phyloP scores from a whole-genome alignment of 345 rosid genomes.

The Erucastrum elatum region DNA sequence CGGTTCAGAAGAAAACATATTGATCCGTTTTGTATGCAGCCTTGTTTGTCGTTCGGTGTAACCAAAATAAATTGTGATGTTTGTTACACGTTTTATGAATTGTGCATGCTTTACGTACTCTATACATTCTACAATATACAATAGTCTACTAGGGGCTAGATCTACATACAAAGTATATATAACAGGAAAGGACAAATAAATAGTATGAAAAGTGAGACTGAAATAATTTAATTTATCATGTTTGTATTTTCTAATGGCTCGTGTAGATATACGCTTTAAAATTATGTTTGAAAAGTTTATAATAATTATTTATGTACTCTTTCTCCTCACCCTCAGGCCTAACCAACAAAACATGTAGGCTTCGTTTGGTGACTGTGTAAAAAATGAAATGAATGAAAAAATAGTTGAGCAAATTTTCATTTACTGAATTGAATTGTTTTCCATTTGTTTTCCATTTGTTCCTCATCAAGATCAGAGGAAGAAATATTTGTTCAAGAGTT shows the following conservation, averaged over 20 bases:
- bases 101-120: background rate
- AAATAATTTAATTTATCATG: constrained; percentile 7
- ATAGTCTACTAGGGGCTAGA: background rate
- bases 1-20: constrained; percentile 30
- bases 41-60: constrained; percentile 16
- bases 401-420: too few species aligned
- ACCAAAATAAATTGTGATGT: background rate
- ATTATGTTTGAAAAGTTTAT: constrained; percentile 3
- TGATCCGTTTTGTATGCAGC: background rate
- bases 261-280: constrained; percentile 15
- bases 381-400: too few species aligned
- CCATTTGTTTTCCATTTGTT: too few species aligned
- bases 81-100: background rate
- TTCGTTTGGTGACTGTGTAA: too few species aligned
- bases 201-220: background rate
- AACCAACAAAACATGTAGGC: too few species aligned
- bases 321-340: background rate
- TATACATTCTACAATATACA: background rate
- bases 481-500: too few species aligned
- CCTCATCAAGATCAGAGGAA: too few species aligned
- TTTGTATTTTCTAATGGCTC: constrained; percentile 7
- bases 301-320: background rate
- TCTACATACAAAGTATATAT: background rate
- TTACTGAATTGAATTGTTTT: too few species aligned
- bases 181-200: constrained; percentile 11